A percentile compares a stretch with the other conserved stretches of the same genome.
phyloP scores from a whole-genome alignment of 2,329 filamentous ascomycete species.

The Verticillium isaacii region DNA sequence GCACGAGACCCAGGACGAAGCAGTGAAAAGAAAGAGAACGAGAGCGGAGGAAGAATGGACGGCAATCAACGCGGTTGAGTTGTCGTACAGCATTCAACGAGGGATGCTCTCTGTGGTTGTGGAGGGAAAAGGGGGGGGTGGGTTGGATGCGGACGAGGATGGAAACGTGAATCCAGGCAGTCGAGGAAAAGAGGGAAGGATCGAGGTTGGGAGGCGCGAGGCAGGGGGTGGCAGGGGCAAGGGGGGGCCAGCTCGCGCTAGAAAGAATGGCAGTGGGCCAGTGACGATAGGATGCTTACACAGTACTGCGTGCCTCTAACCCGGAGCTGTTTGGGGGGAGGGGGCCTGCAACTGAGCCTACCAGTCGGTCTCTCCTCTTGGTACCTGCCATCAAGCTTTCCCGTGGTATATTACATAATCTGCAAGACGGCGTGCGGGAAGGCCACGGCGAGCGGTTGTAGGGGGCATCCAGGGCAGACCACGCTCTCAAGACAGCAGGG shows the following conservation, averaged over 20 bases:
- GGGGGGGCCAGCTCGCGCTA: background rate
- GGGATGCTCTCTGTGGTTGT: background rate
- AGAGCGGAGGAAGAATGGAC: background rate
- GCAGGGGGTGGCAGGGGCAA: background rate
- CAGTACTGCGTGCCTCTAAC: background rate
- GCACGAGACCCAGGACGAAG: background rate
- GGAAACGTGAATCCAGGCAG: background rate
- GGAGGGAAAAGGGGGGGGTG: background rate
- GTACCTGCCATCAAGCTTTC: too few relatives aligned
- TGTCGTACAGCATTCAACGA: background rate
- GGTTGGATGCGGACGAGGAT: background rate
- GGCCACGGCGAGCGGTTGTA: too few relatives aligned
- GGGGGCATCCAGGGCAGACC: too few relatives aligned
- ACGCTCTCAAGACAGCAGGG: too few relatives aligned
- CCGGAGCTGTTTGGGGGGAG: background rate
- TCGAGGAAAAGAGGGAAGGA: background rate
- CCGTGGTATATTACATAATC: too few relatives aligned
- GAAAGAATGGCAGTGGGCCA: background rate
- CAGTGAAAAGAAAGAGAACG: background rate
- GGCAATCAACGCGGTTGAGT: background rate
- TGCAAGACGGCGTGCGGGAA: too few relatives aligned
- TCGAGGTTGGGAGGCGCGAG: background rate
- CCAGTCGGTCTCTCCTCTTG: too few relatives aligned
- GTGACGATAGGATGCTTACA: background rate
- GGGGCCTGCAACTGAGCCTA: background rate